Percentiles rank a stretch among this genome's conserved stretches.
These are phyloP conservation scores for Irpex rosettiformis DNA, from an alignment of 1,284 basidiomycete genomes.

Conservation along the genomic window DNA sequence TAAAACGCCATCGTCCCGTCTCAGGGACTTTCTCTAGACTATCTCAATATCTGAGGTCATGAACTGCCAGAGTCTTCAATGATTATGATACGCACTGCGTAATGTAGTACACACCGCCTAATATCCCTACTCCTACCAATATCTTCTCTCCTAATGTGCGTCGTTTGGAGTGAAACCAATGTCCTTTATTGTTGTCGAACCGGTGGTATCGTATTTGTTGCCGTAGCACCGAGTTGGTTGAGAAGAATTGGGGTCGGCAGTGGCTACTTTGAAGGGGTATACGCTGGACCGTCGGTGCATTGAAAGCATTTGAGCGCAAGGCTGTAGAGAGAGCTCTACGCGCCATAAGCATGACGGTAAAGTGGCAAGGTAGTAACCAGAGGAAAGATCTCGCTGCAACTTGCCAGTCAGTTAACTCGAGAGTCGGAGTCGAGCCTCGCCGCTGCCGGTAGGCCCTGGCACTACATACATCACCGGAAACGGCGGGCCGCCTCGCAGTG, in stretches of 20 bases:
- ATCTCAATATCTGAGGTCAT: conserved; percentile 26
- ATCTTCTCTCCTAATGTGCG: conserved; percentile 10
- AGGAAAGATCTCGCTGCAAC: no score
- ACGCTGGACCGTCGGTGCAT: no score
- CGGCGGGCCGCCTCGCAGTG: no score
- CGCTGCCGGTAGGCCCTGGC: no score
- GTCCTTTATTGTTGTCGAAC: neutral
- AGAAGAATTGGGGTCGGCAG: neutral
- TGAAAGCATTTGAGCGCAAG: neutral
- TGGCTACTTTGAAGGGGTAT: neutral
- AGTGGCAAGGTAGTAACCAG: neutral
- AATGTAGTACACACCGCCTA: conserved; percentile 52
- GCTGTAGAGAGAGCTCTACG: neutral
- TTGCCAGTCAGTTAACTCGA: no score
- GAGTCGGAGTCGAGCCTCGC: no score
- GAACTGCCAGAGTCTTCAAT: neutral
- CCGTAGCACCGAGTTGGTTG: neutral
- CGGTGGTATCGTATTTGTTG: neutral
- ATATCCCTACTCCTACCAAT: conserved; percentile 26
- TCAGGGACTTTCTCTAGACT: conserved; percentile 77
- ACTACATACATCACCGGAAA: no score
- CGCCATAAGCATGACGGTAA: neutral
- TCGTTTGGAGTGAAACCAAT: neutral
- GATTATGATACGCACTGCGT: conserved; percentile 44
- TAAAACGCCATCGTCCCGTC: conserved; percentile 84